A percentile compares a stretch with the other conserved stretches of the same genome.
Conservation (phyloP, 192 early-diverging fungal species). For the Dissophora globulifera region DNA sequence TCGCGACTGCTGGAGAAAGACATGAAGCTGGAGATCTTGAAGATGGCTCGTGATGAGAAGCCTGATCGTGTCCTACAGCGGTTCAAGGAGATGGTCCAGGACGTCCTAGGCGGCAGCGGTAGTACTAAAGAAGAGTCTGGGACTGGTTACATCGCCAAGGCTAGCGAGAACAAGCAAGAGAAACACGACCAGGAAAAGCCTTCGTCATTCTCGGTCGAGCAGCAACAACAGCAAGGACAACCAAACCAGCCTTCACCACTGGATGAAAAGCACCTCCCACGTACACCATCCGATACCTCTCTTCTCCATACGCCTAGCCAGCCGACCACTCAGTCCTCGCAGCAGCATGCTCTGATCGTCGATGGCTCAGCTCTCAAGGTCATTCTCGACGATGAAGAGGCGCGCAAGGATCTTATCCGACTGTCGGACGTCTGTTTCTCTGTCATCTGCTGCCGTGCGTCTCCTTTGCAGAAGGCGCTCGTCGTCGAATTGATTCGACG, state of each 20-base stretch:
- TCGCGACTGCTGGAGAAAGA: conserved; percentile 75
- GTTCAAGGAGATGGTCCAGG: conserved; percentile 38
- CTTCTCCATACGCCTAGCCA: conserved; percentile 2
- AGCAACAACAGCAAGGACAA: background rate
- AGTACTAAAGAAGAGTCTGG: conserved; percentile 8
- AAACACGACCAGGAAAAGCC: background rate
- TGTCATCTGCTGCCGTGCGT: conserved; percentile 94
- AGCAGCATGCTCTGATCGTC: conserved; percentile 79
- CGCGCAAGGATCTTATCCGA: conserved; percentile 68
- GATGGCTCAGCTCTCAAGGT: conserved; percentile 73
- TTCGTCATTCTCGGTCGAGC: background rate
- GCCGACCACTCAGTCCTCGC: background rate
- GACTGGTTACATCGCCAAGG: background rate
- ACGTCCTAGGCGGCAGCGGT: conserved; percentile 26
- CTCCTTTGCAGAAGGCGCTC: conserved; percentile 94
- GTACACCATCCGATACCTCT: conserved; percentile 7
- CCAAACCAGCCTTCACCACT: background rate
- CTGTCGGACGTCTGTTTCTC: conserved; percentile 82
- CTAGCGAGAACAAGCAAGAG: background rate
- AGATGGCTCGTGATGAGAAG: conserved; percentile 42
- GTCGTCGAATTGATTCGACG: conserved; percentile 91
- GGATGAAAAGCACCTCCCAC: conserved; percentile 36
- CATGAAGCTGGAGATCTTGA: conserved; percentile 75
- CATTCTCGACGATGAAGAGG: conserved; percentile 63
- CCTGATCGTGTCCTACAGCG: conserved; percentile 23